Conservation (phyloP, 192 early-diverging fungal genomes). For the Coemansia aciculifera region DNA sequence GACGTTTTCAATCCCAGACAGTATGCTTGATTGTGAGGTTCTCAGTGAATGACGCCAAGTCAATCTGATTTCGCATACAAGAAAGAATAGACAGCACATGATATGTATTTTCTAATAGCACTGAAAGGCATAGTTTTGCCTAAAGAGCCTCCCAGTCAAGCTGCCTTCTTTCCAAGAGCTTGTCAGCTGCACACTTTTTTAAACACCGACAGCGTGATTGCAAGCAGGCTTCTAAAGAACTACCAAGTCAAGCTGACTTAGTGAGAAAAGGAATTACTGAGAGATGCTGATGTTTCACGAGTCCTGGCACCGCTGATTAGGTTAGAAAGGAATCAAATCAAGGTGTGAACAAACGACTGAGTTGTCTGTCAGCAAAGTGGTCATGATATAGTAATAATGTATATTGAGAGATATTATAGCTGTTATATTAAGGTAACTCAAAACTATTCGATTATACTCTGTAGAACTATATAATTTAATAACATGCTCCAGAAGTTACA, state of each 20-base stretch:
- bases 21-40: background rate
- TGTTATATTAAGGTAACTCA: too few relatives aligned
- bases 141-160: background rate
- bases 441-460: too few relatives aligned
- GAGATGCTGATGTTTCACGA: background rate
- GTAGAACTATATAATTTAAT: too few relatives aligned
- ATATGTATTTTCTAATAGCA: background rate
- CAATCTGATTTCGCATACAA: background rate
- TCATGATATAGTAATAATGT: too few relatives aligned
- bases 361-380: too few relatives aligned
- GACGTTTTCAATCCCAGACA: background rate
- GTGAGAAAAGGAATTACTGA: background rate
- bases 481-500: too few relatives aligned
- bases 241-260: background rate
- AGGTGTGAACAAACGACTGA: too few relatives aligned
- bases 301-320: background rate
- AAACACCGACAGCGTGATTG: background rate
- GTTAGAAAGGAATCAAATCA: background rate
- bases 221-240: background rate
- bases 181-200: background rate
- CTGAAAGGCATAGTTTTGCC: background rate
- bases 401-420: too few relatives aligned
- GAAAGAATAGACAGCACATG: background rate
- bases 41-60: background rate
- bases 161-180: background rate